These are phyloP conservation scores for Colletotrichum sp. DNA, from an alignment of 2,329 filamentous ascomycete species.

Conservation along the genomic window DNA sequence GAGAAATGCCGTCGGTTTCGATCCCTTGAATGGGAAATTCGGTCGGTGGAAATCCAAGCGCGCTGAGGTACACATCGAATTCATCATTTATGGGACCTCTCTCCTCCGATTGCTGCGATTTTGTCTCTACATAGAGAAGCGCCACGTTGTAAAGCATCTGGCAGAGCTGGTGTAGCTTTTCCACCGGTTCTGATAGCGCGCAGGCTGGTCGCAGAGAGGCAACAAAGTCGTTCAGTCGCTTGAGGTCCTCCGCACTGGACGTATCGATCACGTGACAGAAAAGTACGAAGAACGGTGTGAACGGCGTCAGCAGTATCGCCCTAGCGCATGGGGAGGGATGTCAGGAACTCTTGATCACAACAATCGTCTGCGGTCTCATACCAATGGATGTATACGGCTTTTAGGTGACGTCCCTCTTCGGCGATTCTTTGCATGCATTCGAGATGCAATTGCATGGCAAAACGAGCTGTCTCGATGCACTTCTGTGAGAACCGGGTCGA, in stretches of 20 bases:
- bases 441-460: constrained; percentile 50
- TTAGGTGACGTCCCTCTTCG: constrained; percentile 40
- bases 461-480: constrained; percentile 55
- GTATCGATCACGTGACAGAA: constrained; percentile 65
- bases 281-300: constrained; percentile 64
- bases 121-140: constrained; percentile 66
- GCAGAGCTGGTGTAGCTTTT: constrained; percentile 65
- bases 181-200: constrained; percentile 15
- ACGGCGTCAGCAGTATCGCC: constrained; percentile 62
- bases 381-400: constrained; percentile 58
- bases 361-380: constrained; percentile 29
- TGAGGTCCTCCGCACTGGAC: constrained; percentile 56
- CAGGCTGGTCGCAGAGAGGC: constrained; percentile 37
- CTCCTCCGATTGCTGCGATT: constrained; percentile 50
- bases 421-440: constrained; percentile 44
- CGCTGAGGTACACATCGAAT: constrained; percentile 69
- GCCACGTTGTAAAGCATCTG: constrained; percentile 67
- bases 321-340: constrained; percentile 32
- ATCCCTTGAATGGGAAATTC: constrained; percentile 24
- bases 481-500: constrained; percentile 51
- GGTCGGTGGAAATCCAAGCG: constrained; percentile 64
- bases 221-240: constrained; percentile 61
- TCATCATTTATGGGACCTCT: constrained; percentile 59
- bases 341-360: constrained; percentile 1
- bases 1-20: constrained; percentile 34